These are phyloP conservation scores for Quercus robur DNA, from an alignment of 306 rosid species.

Conservation along the genomic window DNA sequence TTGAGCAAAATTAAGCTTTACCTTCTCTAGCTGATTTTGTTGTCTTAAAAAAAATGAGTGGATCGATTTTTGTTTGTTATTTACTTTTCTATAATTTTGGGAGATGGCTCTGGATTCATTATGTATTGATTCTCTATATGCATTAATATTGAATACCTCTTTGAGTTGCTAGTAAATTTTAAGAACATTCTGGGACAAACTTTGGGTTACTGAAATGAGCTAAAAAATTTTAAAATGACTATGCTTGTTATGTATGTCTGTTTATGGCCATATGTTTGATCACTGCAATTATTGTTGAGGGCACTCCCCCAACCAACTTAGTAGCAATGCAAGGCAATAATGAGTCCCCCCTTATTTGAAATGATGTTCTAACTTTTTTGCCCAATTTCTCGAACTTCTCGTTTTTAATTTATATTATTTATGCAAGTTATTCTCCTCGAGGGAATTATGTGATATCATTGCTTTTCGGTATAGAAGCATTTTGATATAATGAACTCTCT, in stretches of 20 bases:
- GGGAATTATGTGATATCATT: not conserved
- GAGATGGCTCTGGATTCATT: not conserved
- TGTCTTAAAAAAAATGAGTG: not conserved
- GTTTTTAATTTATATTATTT: not conserved
- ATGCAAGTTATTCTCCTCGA: not conserved
- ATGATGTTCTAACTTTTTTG: not conserved
- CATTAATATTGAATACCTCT: not conserved
- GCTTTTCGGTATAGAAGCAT: slow-evolving; percentile 2
- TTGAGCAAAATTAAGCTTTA: no score
- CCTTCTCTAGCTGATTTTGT: not conserved
- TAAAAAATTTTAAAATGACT: not conserved
- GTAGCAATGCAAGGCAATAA: not conserved
- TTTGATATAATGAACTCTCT: not conserved
- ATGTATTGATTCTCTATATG: not conserved
- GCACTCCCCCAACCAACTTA: slow-evolving; percentile 4
- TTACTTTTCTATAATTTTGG: not conserved
- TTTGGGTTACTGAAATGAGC: not conserved
- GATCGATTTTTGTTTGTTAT: not conserved
- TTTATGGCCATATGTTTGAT: not conserved
- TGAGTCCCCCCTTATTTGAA: not conserved
- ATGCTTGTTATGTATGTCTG: not conserved
- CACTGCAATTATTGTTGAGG: slow-evolving; percentile 4
- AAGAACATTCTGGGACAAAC: not conserved
- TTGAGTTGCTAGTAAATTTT: no score
- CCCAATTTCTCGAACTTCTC: not conserved